Evolutionary conservation across 2,329 filamentous ascomycete genomes (phyloP).

Genomic region (Penicillium sp.): DNA sequence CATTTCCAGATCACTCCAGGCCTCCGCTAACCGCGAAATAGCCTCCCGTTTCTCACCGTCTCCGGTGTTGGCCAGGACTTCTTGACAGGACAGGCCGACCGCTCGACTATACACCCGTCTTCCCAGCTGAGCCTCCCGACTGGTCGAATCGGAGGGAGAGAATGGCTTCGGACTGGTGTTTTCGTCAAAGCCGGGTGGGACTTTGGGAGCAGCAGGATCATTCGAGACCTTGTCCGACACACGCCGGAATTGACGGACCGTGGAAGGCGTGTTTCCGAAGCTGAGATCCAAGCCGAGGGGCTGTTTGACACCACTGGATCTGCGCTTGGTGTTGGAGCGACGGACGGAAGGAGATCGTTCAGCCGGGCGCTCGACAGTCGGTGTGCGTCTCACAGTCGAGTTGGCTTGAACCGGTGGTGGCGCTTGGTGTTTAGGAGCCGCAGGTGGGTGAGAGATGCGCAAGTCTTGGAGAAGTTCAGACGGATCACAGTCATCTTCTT

Average conservation of each 20-base stretch:
- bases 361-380: constrained; percentile 42
- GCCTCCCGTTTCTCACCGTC: constrained; percentile 71
- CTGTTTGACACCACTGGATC: constrained; percentile 56
- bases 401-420: constrained; percentile 55
- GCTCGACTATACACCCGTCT: constrained; percentile 74
- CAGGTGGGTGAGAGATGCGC: constrained; percentile 41
- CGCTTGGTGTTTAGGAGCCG: constrained; percentile 47
- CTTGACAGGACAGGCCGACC: constrained; percentile 75
- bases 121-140: constrained; percentile 78
- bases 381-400: constrained; percentile 48
- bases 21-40: constrained; percentile 74
- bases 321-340: constrained; percentile 37
- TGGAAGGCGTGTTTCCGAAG: constrained; percentile 89
- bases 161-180: constrained; percentile 35
- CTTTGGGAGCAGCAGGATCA: constrained; percentile 19
- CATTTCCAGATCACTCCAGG: constrained; percentile 76
- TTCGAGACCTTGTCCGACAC: constrained; percentile 62
- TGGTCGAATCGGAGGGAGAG: constrained; percentile 34
- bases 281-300: constrained; percentile 85
- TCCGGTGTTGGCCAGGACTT: constrained; percentile 74
- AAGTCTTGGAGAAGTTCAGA: constrained; percentile 38
- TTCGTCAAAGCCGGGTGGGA: constrained; percentile 32
- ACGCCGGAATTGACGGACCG: constrained; percentile 82
- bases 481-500: constrained; percentile 23
- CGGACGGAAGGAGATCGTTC: constrained; percentile 38